phyloP scores from a whole-genome alignment of 345 rosid species.

The Arabidopsis arenosa region DNA sequence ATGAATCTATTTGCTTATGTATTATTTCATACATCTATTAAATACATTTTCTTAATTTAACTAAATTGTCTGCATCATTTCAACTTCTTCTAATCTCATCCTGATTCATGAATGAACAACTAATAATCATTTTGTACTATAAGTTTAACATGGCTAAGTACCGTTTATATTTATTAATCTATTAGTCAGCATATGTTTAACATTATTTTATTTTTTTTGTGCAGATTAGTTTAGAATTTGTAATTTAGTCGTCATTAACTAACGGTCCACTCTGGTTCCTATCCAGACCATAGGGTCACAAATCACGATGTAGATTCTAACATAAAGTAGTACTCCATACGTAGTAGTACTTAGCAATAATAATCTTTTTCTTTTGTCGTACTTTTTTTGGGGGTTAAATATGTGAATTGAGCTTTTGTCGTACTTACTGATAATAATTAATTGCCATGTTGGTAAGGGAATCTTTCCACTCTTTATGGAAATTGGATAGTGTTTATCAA shows the following conservation, averaged over 20 bases:
- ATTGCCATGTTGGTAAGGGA: constrained; percentile 15
- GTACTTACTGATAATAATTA: constrained; percentile 16
- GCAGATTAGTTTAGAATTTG: not conserved
- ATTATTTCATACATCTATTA: not conserved
- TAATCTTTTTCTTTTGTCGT: not conserved
- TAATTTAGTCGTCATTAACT: not conserved
- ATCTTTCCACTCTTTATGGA: not conserved
- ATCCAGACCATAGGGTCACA: constrained; percentile 33
- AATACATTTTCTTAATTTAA: not conserved
- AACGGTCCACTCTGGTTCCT: constrained; percentile 21
- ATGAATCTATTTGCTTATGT: constrained; percentile 5
- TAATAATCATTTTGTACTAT: constrained; percentile 11
- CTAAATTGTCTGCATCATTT: constrained; percentile 16
- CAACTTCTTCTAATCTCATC: constrained; percentile 24
- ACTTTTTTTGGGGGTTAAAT: not conserved
- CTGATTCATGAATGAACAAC: constrained; percentile 32
- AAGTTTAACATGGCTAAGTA: constrained; percentile 24
- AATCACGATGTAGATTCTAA: constrained; percentile 35
- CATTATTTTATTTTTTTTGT: not conserved
- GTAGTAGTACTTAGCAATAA: constrained; percentile 3
- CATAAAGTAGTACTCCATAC: not conserved
- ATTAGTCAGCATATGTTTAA: constrained; percentile 31
- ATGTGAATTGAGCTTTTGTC: not conserved
- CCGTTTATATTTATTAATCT: constrained; percentile 17
- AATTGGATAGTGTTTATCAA: not conserved